These are phyloP conservation scores for Chlamydomonas schloesseri DNA, from an alignment of 139 green algal species.

Conservation along the genomic window DNA sequence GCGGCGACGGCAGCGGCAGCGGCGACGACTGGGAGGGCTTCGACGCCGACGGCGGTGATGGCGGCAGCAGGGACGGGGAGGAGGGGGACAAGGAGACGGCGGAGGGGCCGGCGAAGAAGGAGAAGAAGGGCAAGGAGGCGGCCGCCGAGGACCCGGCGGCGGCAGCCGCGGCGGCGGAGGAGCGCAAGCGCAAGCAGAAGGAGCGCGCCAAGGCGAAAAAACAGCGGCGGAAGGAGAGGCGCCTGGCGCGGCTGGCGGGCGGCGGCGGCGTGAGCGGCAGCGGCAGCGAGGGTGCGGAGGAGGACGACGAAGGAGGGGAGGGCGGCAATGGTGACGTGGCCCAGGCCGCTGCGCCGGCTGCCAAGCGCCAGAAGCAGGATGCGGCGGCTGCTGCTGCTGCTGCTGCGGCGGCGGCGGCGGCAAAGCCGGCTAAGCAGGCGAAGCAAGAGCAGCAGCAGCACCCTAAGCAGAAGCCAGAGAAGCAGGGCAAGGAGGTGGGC, in stretches of 20 bases:
- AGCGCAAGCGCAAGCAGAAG: background rate
- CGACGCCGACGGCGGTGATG: background rate
- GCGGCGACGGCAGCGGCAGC: background rate
- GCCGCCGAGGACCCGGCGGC: background rate
- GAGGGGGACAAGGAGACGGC: background rate
- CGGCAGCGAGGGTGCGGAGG: background rate
- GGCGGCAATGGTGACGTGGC: background rate
- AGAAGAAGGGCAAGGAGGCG: background rate
- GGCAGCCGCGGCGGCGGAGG: background rate
- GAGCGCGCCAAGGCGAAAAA: conserved; percentile 38
- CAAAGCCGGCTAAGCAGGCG: conserved; percentile 3
- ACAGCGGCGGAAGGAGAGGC: conserved; percentile 11
- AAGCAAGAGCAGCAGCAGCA: background rate
- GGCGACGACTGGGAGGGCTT: background rate
- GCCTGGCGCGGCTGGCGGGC: background rate
- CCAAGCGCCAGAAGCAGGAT: conserved; percentile 7
- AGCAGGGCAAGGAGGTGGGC: background rate
- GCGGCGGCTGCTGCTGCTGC: background rate
- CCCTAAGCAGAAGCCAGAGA: background rate
- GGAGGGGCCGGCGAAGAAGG: background rate
- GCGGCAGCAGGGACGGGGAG: too few relatives aligned
- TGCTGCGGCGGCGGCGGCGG: background rate
- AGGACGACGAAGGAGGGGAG: background rate
- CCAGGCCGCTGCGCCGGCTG: background rate
- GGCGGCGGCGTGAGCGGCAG: background rate